Conservation (phyloP, 306 rosid species). For the Inga leiocalycina region DNA sequence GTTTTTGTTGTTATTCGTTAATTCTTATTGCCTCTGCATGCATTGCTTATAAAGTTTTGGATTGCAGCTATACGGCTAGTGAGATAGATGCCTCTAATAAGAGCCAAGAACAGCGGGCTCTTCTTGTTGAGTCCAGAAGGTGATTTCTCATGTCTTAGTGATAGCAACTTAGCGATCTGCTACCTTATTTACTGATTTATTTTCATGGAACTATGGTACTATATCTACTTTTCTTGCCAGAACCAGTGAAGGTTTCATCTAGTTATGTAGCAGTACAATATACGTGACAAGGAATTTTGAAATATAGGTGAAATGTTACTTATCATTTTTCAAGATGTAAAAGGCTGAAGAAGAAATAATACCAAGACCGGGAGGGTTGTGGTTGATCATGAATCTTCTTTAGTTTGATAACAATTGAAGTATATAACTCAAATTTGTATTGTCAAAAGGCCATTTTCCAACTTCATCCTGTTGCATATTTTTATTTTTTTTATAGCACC, state of each 20-base stretch:
- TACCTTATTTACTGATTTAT: background rate
- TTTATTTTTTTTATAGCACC: conserved; percentile 28
- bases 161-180: conserved; percentile 5
- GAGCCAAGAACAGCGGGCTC: conserved; percentile 75
- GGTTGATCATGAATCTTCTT: background rate
- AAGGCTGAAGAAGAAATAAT: conserved; percentile 22
- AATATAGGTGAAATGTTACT: background rate
- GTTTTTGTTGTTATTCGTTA: conserved; percentile 1
- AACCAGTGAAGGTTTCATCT: background rate
- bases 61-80: conserved; percentile 68
- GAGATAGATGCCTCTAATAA: conserved; percentile 64
- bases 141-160: conserved; percentile 36
- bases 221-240: background rate
- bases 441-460: conserved; percentile 17
- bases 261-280: background rate
- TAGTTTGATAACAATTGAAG: conserved; percentile 21
- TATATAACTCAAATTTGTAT: conserved; percentile 18
- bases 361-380: background rate
- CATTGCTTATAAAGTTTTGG: conserved; percentile 24
- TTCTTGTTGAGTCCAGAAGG: conserved; percentile 89
- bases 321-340: background rate
- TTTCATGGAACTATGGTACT: background rate
- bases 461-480: conserved; percentile 6
- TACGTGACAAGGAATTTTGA: background rate
- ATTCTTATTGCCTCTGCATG: conserved; percentile 2